phyloP scores from a whole-genome alignment of 2,329 filamentous ascomycete genomes.

The Alternaria brassicicola region DNA sequence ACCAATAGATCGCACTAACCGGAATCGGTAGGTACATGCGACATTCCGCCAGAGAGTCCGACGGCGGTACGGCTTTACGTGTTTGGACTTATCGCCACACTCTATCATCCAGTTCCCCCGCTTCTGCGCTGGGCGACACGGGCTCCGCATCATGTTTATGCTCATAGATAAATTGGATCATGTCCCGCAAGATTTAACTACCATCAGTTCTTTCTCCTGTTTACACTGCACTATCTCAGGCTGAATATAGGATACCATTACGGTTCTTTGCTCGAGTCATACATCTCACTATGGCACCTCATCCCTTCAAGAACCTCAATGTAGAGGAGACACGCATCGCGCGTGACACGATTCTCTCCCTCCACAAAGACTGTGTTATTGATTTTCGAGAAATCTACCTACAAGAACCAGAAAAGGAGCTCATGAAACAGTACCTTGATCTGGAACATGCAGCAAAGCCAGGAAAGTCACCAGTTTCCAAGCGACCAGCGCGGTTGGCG shows the following conservation, averaged over 20 bases:
- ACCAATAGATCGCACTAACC: not conserved
- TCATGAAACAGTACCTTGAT: slow-evolving; percentile 56
- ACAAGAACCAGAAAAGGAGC: slow-evolving; percentile 57
- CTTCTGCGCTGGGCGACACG: not conserved
- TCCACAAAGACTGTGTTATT: slow-evolving; percentile 46
- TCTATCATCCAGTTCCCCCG: not conserved
- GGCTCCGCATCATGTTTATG: not conserved
- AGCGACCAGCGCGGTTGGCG: slow-evolving; percentile 57
- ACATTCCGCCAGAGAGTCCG: not conserved
- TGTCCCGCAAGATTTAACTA: not conserved
- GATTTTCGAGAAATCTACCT: slow-evolving; percentile 60
- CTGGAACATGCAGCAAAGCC: slow-evolving; percentile 53
- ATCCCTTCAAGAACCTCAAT: slow-evolving; percentile 63
- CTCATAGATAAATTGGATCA: slow-evolving; percentile 4
- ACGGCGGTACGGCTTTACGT: not conserved
- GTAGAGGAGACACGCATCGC: slow-evolving; percentile 61
- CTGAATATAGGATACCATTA: not conserved
- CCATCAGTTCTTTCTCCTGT: not conserved
- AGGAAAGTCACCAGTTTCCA: slow-evolving; percentile 48
- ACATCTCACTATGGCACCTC: slow-evolving; percentile 45
- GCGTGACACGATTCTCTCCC: slow-evolving; percentile 56
- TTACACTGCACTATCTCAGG: not conserved
- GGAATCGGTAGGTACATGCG: slow-evolving; percentile 6
- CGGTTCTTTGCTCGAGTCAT: not conserved
- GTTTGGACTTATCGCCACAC: not conserved